Base-by-base conservation (phyloP, 495 filamentous ascomycete genomes). In the Tuber aestivum region DNA sequence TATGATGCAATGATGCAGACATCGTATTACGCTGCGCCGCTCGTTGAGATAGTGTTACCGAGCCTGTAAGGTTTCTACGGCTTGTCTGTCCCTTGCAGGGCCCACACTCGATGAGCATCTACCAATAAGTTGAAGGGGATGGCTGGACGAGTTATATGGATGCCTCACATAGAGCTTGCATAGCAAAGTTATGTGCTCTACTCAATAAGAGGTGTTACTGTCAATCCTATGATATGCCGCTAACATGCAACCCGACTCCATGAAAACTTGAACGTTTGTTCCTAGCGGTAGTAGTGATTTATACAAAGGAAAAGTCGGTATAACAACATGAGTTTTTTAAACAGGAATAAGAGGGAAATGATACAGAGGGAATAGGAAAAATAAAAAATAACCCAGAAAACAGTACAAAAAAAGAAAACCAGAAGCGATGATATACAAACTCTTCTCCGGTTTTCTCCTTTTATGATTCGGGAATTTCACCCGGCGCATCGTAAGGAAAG, bases 281-380 rank as follows among this genome's bases (percentile, higher is more conserved):
- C 56, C 3, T 35, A 35, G 27, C 16, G n/a, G 21, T 12, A 50
- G 23, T 61, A 32, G 48, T 61, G n/a, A 6, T 65, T 65, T 65
- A 16, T 65, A 35, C 27, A 72, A 71, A 75, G 44, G 61, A 73
- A 79, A 69, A 61, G 38, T 69, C 42, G 44, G 69, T 72, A 73
- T 79, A 41, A 56, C 72, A 72, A 71, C 72, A 70, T 75, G 71
- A 70, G 42, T 70, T 70, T 65, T 72, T 76, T 65, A 71, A 65
- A 79, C 48, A 72, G 21, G 10, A 27, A 37, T 70, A 75, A 48
- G 70, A 61, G 70, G 75, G 72, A 79, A 79, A 79, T 44, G 61
- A 50, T 76, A 73, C 50, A n/a, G 56, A 74, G 72, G 61, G 42
- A 45, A 71, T 35, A 71, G 74, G 73, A 35, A 21, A 70, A 69